These are phyloP conservation scores for Tetraselmis striata DNA, from an alignment of 139 green algal genomes.

Conservation along the genomic window DNA sequence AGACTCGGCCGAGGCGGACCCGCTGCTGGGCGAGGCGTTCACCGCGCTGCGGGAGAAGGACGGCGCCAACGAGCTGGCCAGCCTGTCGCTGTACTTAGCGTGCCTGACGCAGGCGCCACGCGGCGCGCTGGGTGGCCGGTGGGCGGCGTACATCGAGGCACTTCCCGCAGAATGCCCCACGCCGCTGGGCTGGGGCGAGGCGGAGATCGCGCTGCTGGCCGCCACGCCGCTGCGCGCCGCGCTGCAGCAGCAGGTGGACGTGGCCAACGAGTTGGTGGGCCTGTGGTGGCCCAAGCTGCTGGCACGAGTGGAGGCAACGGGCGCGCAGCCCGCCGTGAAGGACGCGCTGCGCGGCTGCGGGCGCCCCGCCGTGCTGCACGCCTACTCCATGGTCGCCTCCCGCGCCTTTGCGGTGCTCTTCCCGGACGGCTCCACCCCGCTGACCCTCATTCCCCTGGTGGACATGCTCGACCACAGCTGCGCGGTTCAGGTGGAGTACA, in stretches of 20 bases:
- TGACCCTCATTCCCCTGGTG: neutral
- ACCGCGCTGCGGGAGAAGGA: neutral
- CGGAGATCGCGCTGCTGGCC: neutral
- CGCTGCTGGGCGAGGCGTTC: neutral
- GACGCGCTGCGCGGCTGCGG: neutral
- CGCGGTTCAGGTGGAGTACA: neutral
- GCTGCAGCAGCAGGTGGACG: neutral
- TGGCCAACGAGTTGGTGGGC: neutral
- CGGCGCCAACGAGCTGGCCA: neutral
- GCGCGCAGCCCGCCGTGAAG: too few relatives aligned
- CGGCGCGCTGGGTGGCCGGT: neutral
- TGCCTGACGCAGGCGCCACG: neutral
- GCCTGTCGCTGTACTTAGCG: neutral
- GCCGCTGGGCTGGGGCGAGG: neutral
- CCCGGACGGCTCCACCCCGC: neutral
- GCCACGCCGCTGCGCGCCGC: neutral
- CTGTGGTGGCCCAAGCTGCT: neutral
- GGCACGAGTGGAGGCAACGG: too few relatives aligned
- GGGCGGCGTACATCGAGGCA: neutral
- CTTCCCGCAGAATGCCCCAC: neutral
- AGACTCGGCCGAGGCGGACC: neutral
- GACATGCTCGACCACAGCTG: neutral
- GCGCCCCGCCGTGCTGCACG: neutral
- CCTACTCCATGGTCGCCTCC: neutral
- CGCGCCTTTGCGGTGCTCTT: neutral